Conservation (phyloP, 2,329 filamentous ascomycete genomes). For the Aureobasidium sp. region DNA sequence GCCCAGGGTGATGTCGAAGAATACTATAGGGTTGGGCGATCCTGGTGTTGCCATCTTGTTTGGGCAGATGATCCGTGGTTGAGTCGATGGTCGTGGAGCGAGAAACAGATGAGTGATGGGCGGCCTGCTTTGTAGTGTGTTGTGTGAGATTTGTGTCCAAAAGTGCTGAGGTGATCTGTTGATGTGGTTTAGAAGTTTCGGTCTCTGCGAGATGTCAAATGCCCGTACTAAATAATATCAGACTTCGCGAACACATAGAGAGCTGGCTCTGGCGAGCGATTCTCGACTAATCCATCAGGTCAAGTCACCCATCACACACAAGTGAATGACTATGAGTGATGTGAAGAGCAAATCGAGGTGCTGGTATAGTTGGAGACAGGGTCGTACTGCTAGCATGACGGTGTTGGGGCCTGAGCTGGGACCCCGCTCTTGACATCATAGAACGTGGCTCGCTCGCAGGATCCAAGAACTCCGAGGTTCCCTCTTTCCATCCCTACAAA, state of each 20-base stretch:
- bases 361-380: background rate
- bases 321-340: background rate
- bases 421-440: slow-evolving; percentile 10
- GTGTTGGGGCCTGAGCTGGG: background rate
- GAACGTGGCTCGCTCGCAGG: background rate
- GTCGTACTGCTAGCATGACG: background rate
- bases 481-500: background rate
- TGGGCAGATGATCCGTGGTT: background rate
- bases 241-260: too few species aligned
- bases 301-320: background rate
- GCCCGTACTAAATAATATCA: background rate
- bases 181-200: background rate
- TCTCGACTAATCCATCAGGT: background rate
- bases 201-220: background rate
- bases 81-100: background rate
- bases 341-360: background rate
- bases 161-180: background rate
- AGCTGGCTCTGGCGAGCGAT: background rate
- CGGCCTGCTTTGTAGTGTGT: background rate
- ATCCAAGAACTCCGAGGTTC: background rate
- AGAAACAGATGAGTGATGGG: too few species aligned
- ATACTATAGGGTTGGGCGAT: slow-evolving; percentile 45
- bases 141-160: background rate
- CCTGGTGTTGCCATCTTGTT: background rate
- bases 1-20: slow-evolving; percentile 73